Percentiles rank a stretch among this genome's conserved stretches.
phyloP scores from a whole-genome alignment of 2,329 filamentous ascomycete species.

The Thermochaetoides dissita region DNA sequence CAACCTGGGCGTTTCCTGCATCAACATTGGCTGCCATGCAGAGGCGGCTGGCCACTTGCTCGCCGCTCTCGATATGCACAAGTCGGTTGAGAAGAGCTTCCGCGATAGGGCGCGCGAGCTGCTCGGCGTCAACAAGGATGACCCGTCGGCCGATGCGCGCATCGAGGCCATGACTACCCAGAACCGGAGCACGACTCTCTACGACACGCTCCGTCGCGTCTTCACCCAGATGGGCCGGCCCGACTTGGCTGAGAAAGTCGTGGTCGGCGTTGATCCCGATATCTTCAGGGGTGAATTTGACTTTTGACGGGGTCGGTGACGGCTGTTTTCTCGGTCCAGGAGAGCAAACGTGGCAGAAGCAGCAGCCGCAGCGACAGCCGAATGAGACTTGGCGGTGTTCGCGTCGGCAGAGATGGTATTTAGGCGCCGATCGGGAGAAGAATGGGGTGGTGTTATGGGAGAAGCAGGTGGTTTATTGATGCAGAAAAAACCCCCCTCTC shows the following conservation, averaged over 20 bases:
- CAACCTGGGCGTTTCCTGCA: constrained; percentile 91
- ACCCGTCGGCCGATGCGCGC: constrained; percentile 44
- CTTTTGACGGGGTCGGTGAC: constrained; percentile 36
- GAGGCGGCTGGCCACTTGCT: constrained; percentile 89
- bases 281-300: constrained; percentile 83
- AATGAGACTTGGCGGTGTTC: not conserved
- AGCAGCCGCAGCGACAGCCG: too few species aligned
- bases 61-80: constrained; percentile 88
- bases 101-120: constrained; percentile 74
- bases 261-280: constrained; percentile 81
- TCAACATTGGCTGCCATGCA: constrained; percentile 90
- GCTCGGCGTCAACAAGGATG: constrained; percentile 41
- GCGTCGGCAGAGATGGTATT: constrained; percentile 6
- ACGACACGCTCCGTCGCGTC: constrained; percentile 86
- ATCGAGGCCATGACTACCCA: constrained; percentile 81
- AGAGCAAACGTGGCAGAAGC: too few species aligned
- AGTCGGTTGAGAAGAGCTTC: constrained; percentile 75
- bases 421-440: not conserved
- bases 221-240: constrained; percentile 89
- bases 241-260: constrained; percentile 77
- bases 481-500: not conserved
- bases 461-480: constrained; percentile 2
- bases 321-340: too few species aligned
- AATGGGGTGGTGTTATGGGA: constrained; percentile 7
- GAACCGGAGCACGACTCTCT: constrained; percentile 92